Evolutionary conservation across 345 rosid genomes (phyloP).

Genomic region (Populus nigra): DNA sequence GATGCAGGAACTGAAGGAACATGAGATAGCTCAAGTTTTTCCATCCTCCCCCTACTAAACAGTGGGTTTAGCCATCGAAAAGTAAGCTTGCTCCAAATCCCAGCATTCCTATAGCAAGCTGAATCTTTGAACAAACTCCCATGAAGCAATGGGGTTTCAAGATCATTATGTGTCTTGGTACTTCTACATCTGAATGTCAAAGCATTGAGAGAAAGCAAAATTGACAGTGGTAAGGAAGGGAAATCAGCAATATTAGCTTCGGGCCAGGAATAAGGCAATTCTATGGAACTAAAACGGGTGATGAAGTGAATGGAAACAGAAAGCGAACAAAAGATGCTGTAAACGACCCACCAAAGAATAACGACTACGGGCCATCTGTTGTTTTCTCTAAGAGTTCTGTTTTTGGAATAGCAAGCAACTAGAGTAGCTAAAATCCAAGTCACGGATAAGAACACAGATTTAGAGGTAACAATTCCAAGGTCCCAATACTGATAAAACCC

Average conservation of each 20-base stretch:
- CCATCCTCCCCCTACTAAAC: neutral
- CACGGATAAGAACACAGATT: constrained; percentile 17
- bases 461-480: constrained; percentile 6
- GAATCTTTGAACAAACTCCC: constrained; percentile 12
- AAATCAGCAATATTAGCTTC: constrained; percentile 37
- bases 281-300: constrained; percentile 18
- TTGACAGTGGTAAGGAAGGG: constrained; percentile 38
- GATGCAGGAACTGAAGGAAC: constrained; percentile 53
- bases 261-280: constrained; percentile 25
- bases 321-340: constrained; percentile 26
- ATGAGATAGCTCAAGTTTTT: constrained; percentile 46
- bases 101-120: constrained; percentile 10
- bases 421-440: constrained; percentile 45
- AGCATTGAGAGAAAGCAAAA: constrained; percentile 35
- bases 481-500: constrained; percentile 35
- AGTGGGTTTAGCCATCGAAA: neutral
- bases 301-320: constrained; percentile 26
- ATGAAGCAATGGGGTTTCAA: constrained; percentile 36
- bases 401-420: constrained; percentile 25
- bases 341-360: constrained; percentile 51
- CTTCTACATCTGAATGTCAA: constrained; percentile 4
- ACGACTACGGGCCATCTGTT: constrained; percentile 48
- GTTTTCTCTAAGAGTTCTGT: constrained; percentile 14
- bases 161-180: constrained; percentile 12
- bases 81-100: constrained; percentile 4